These are phyloP conservation scores for Lotmaria passim DNA, from an alignment of 208 protist species.

Conservation along the genomic window DNA sequence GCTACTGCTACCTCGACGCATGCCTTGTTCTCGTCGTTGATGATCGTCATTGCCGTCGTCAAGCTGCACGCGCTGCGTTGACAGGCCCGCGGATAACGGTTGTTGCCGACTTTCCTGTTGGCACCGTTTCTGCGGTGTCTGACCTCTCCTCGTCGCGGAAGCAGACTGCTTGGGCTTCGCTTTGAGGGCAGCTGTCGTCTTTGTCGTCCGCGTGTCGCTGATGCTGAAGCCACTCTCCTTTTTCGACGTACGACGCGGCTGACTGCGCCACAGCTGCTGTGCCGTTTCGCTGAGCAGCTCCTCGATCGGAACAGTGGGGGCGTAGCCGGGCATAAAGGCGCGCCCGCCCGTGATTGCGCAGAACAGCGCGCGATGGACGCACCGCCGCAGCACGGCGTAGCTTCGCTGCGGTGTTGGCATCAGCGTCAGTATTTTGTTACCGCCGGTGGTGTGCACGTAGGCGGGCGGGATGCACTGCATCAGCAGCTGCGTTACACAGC, in stretches of 20 bases:
- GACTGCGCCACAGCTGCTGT: constrained; percentile 2
- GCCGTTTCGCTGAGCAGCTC: constrained; percentile 50
- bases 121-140: no score
- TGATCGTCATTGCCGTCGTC: no score
- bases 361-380: constrained; percentile 55
- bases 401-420: constrained; percentile 74
- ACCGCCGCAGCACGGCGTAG: constrained; percentile 61
- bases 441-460: constrained; percentile 30
- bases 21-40: constrained; percentile 1
- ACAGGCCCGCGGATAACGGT: no score
- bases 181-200: not conserved
- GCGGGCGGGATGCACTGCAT: constrained; percentile 44
- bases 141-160: no score
- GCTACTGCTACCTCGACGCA: not conserved
- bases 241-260: not conserved
- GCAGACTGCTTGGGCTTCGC: not conserved
- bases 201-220: not conserved
- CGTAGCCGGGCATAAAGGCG: constrained; percentile 65
- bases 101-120: no score
- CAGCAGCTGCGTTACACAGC: constrained; percentile 46
- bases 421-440: constrained; percentile 74
- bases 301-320: constrained; percentile 51
- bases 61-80: no score
- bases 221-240: no score
- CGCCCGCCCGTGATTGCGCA: constrained; percentile 53